Evolutionary conservation across 345 rosid species (phyloP).

Genomic region (Psidium guajava): DNA sequence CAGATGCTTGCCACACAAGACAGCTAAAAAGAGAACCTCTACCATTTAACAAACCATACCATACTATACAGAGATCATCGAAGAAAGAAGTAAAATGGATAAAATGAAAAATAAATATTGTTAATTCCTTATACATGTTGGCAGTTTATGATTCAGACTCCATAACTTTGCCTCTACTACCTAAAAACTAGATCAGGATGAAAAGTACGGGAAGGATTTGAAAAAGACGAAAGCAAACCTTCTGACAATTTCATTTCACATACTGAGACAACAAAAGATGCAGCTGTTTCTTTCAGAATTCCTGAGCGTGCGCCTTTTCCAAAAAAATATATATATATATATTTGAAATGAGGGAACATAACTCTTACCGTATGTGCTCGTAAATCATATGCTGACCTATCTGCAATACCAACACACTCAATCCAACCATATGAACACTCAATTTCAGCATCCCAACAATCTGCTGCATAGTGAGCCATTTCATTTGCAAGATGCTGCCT

Average conservation of each 20-base stretch:
- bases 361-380: constrained; percentile 61
- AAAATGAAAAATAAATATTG: background rate
- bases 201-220: background rate
- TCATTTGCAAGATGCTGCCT: constrained; percentile 96
- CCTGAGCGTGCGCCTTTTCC: background rate
- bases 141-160: background rate
- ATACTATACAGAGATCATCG: background rate
- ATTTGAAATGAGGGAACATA: background rate
- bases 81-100: background rate
- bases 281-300: background rate
- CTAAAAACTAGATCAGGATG: background rate
- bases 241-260: background rate
- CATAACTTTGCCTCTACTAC: background rate
- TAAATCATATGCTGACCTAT: constrained; percentile 89
- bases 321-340: background rate
- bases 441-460: constrained; percentile 99
- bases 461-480: constrained; percentile 99
- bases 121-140: background rate
- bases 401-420: constrained; percentile 98
- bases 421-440: constrained; percentile 95
- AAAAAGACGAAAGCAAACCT: background rate
- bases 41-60: background rate
- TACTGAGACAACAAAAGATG: background rate
- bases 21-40: background rate
- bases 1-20: background rate